A percentile compares a stretch with the other conserved stretches of the same genome.
Evolutionary conservation across 2,329 filamentous ascomycete genomes (phyloP).

Genomic region (Fusarium coicis): DNA sequence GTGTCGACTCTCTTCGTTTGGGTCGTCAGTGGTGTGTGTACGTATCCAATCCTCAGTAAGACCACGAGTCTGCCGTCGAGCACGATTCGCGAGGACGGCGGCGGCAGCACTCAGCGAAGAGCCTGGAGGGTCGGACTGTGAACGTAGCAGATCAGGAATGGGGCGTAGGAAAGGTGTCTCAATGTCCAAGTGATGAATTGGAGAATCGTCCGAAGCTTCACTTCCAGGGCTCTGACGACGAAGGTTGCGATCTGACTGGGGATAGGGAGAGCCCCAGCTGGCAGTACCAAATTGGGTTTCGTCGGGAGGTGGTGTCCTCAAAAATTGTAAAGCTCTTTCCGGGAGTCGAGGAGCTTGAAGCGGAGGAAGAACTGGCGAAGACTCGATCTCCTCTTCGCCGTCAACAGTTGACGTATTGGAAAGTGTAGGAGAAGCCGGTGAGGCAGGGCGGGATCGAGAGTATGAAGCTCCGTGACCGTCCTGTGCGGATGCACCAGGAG

Average conservation of each 20-base stretch:
- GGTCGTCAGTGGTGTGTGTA: constrained; percentile 79
- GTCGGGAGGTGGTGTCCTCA: constrained; percentile 64
- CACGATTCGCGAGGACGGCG: constrained; percentile 72
- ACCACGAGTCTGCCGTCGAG: constrained; percentile 67
- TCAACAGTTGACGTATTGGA: constrained; percentile 72
- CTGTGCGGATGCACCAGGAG: constrained; percentile 70
- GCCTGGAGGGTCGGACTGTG: constrained; percentile 43
- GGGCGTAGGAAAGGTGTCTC: constrained; percentile 71
- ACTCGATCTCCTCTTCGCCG: constrained; percentile 64
- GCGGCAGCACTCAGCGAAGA: constrained; percentile 63
- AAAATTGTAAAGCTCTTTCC: constrained; percentile 63
- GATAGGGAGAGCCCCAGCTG: constrained; percentile 93
- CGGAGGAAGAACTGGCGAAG: constrained; percentile 68
- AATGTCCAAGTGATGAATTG: constrained; percentile 70
- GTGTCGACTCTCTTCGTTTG: constrained; percentile 74
- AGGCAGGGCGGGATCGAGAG: constrained; percentile 47
- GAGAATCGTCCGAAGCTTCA: constrained; percentile 68
- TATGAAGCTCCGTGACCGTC: constrained; percentile 59
- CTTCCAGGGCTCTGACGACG: constrained; percentile 66
- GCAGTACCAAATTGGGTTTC: constrained; percentile 71
- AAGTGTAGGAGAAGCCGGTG: constrained; percentile 67
- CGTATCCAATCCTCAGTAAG: constrained; percentile 89
- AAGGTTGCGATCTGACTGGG: constrained; percentile 67
- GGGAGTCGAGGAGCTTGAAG: constrained; percentile 69
- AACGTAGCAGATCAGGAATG: constrained; percentile 57